Percentiles rank a stretch among this genome's conserved stretches.
These are phyloP conservation scores for Clonostachys chloroleuca DNA, from an alignment of 2,329 filamentous ascomycete genomes.

Conservation along the genomic window DNA sequence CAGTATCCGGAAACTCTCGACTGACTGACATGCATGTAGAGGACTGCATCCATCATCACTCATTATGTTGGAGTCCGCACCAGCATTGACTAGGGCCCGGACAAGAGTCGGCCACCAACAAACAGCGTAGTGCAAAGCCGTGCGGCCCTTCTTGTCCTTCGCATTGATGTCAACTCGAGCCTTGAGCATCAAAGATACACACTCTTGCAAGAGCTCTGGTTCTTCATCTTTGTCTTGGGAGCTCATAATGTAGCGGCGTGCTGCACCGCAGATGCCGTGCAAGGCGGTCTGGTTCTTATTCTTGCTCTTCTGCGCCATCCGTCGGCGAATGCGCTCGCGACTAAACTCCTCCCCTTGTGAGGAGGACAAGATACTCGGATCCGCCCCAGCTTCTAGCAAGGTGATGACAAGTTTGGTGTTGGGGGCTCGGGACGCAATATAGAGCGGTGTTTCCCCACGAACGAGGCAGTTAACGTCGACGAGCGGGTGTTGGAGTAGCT, in stretches of 20 bases:
- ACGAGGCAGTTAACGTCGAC: not conserved
- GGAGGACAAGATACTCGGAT: not conserved
- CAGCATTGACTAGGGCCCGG: not conserved
- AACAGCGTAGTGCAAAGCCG: not conserved
- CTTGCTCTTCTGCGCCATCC: not conserved
- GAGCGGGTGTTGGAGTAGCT: not conserved
- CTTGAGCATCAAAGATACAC: not conserved
- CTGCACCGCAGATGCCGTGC: not conserved
- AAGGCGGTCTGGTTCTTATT: not conserved
- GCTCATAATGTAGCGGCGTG: not conserved
- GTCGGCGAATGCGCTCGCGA: not conserved
- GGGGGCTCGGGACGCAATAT: not conserved
- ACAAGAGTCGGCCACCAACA: not conserved
- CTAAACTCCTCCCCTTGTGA: not conserved
- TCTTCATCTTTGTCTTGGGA: not conserved
- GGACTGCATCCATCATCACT: no score
- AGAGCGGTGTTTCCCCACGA: not conserved
- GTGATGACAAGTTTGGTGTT: not conserved
- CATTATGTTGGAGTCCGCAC: not conserved
- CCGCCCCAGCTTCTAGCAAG: not conserved
- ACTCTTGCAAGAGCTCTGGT: not conserved
- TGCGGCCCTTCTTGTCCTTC: not conserved
- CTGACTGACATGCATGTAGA: not conserved
- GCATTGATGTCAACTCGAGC: not conserved
- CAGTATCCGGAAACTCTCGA: not conserved